Evolutionary conservation across 106 monocot species (phyloP), one percentile per base, ranked within the genome.

Genomic region (Chionographis japonica): DNA sequence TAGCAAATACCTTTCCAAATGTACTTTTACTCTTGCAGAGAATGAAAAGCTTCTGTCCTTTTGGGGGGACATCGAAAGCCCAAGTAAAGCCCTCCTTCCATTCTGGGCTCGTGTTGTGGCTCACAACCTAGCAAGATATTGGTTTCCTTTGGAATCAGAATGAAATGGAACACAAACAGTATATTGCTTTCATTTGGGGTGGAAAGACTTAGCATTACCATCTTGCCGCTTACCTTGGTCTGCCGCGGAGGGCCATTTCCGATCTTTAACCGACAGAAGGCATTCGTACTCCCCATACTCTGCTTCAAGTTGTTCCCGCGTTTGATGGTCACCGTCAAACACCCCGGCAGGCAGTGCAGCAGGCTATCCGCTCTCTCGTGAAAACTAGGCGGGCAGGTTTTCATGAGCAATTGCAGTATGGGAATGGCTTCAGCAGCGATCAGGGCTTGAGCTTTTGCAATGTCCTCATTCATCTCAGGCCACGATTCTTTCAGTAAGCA

Each of bases 291-390:
- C 36, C 90, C 94, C 81, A 94, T 87, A 3, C 90, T 88, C 82
- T 94, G 94, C 76, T 88, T 94, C 75, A 94, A 85, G 73, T 90
- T 90, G 69, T 79, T 87, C 53, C 87, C 94, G 37, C 94, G 79
- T 67, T 85, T 90, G 55, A 94, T 83, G 50, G 83, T 88, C 61
- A 94, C 90, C 10, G 85, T 88, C 63, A 94, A 73, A 62, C 90
- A 90, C 9, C 94, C 90, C 16, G 94, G 94, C 18, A 94, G 78
- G 63, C 87, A 90, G 58, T 87, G 87, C 58, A 94, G 56, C 66
- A 94, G 68, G 63, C 84, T 78, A 59, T 90, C 94, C 37, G 83
- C 90, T 75, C 85, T 87, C 66, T 94, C 94, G 54, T 94, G 90
- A 67, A 94, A 94, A 53, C 90, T 78, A 12, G 90, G 90, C 2